These are phyloP conservation scores for Alloascoidea hylecoeti DNA, from an alignment of 805 yeast species.

Conservation along the genomic window DNA sequence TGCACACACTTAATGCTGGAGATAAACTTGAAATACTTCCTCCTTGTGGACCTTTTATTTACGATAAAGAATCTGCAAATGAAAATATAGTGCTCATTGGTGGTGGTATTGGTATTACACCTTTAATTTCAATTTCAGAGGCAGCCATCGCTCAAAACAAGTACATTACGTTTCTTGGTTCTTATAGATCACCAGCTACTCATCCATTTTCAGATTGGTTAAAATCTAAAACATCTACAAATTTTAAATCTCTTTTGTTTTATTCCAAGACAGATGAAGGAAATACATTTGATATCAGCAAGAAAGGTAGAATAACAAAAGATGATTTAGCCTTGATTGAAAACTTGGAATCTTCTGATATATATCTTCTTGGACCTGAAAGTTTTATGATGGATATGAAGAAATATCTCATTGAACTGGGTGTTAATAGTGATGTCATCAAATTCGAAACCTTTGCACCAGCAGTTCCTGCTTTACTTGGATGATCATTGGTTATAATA, in stretches of 20 bases:
- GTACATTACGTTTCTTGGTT: slow-evolving; percentile 20
- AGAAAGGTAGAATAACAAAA: background rate
- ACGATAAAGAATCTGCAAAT: slow-evolving; percentile 14
- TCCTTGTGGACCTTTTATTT: slow-evolving; percentile 34
- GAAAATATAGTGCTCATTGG: slow-evolving; percentile 28
- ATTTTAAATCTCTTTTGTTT: slow-evolving; percentile 4
- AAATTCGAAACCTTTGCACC: slow-evolving; percentile 12
- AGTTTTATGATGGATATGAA: slow-evolving; percentile 10
- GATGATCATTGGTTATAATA: no score
- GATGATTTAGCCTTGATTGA: slow-evolving; percentile 3
- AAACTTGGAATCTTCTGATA: slow-evolving; percentile 3
- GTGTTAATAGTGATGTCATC: slow-evolving; percentile 6
- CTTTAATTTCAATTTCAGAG: slow-evolving; percentile 38
- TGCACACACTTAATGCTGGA: slow-evolving; percentile 35
- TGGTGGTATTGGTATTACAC: slow-evolving; percentile 63
- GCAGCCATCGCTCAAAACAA: slow-evolving; percentile 18
- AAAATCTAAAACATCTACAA: slow-evolving; percentile 5
- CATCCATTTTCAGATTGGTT: slow-evolving; percentile 8
- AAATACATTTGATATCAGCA: background rate
- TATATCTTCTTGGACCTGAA: slow-evolving; percentile 11
- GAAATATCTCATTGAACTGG: slow-evolving; percentile 3
- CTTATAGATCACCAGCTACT: slow-evolving; percentile 14
- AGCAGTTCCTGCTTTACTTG: slow-evolving; percentile 4
- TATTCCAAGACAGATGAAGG: slow-evolving; percentile 3
- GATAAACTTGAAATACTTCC: slow-evolving; percentile 35